Evolutionary conservation across 169 alveolate species (phyloP).

Genomic region (Eimeria maxima): DNA sequence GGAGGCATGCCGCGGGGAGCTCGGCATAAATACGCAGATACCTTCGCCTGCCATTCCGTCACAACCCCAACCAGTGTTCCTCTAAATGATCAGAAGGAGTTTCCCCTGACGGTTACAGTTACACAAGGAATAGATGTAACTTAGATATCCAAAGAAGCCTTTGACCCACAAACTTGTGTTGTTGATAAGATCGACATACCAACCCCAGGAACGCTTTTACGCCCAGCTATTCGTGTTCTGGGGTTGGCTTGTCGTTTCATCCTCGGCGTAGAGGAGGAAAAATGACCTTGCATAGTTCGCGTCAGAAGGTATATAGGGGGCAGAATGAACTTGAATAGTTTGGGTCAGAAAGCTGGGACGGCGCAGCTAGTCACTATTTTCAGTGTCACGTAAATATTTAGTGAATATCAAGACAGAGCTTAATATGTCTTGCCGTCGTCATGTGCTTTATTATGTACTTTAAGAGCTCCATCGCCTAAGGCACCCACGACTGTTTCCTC

Average conservation of each 20-base stretch:
- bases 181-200: too few species aligned
- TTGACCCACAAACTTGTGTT: neutral
- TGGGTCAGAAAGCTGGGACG: neutral
- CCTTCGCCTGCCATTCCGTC: too few species aligned
- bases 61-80: neutral
- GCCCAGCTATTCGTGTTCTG: neutral
- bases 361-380: neutral
- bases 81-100: neutral
- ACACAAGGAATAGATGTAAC: neutral
- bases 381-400: neutral
- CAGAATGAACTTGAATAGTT: neutral
- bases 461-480: neutral
- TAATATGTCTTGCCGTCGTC: neutral
- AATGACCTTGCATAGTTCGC: too few species aligned
- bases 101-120: neutral
- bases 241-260: neutral
- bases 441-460: neutral
- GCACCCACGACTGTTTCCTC: constrained; percentile 58
- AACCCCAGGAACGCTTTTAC: too few species aligned
- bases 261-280: neutral
- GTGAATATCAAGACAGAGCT: neutral
- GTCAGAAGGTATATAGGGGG: too few species aligned
- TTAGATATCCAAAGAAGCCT: neutral
- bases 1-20: too few species aligned
- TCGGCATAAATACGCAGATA: too few species aligned